Conservation (phyloP, 2,329 filamentous ascomycete species). For the Fusarium verticillioides region DNA sequence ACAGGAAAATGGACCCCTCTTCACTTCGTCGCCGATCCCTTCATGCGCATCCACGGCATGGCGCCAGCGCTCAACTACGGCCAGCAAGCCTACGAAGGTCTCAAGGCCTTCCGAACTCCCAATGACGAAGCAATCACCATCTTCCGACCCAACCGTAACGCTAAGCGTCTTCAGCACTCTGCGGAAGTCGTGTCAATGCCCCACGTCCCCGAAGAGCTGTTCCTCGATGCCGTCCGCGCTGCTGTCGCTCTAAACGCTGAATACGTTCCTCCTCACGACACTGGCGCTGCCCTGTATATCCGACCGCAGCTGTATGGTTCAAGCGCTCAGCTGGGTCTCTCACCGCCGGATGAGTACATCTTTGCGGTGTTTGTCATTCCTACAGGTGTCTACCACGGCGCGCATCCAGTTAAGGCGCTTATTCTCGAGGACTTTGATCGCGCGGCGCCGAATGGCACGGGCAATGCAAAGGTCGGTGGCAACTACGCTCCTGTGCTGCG, state of each 20-base stretch:
- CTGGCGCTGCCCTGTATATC: slow-evolving; percentile 92
- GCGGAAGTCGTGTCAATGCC: slow-evolving; percentile 87
- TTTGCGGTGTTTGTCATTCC: slow-evolving; percentile 92
- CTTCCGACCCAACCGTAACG: slow-evolving; percentile 90
- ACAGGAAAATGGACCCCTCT: slow-evolving; percentile 83
- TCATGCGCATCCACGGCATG: slow-evolving; percentile 92
- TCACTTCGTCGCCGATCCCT: slow-evolving; percentile 83
- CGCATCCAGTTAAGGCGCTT: slow-evolving; percentile 85
- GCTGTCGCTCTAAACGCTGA: slow-evolving; percentile 90
- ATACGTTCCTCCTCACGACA: slow-evolving; percentile 89
- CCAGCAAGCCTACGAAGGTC: slow-evolving; percentile 97
- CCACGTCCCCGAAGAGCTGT: slow-evolving; percentile 78
- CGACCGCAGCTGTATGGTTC: slow-evolving; percentile 90
- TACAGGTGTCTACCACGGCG: slow-evolving; percentile 93
- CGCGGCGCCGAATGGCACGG: slow-evolving; percentile 89
- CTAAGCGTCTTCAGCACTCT: slow-evolving; percentile 83
- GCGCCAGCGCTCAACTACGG: slow-evolving; percentile 95
- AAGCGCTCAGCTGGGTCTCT: slow-evolving; percentile 86
- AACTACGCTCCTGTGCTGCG: slow-evolving; percentile 95
- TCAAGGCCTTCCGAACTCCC: slow-evolving; percentile 91
- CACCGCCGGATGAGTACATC: slow-evolving; percentile 89
- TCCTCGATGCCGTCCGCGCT: slow-evolving; percentile 79
- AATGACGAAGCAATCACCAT: slow-evolving; percentile 77
- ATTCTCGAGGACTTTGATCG: slow-evolving; percentile 95
- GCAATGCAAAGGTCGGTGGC: slow-evolving; percentile 91